Evolutionary conservation across 202 grass and related monocot genomes (phyloP), one percentile per base, ranked within the genome.

Genomic region (Brachypodium distachyon): DNA sequence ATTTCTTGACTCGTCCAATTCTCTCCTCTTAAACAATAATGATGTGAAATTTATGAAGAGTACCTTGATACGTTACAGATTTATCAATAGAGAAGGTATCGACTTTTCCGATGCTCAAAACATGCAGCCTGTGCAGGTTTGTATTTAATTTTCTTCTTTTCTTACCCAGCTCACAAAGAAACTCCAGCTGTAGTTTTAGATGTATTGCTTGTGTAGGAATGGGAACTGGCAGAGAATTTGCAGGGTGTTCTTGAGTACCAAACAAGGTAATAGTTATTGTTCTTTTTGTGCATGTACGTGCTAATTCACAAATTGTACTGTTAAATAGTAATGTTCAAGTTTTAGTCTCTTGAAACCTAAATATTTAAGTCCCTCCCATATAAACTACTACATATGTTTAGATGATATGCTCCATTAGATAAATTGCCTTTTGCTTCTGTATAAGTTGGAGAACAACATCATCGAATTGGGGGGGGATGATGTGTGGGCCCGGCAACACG

Each of bases 41-140:
- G 50, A 27, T 40, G 77, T 21, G 37, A 78, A 84, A 64, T 64
- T 73, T 81, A 77, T 77, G 39, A 28, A 80, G 28, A 40, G 14
- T 74, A 53, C 39, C 12, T 87, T 42, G 37, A 64, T 8, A 70
- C 89, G 44, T 73, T 77, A 72, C 87, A 98, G 96, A 69, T 98
- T 98, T 82, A 92, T 98, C 66, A 98, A 98, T 79, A 82, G 89
- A 49, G 96, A 98, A 84, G 89, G 96, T 33, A 98, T 98, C 32
- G 96, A 98, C 54, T 98, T 98, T 49, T 89, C 85, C 60, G 96
- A 98, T 92, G 91, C 91, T 75, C 91, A 98, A 79, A 90, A 88
- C 81, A 98, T 95, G 87, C 96, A 98, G 88, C 85, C 96, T 72
- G 74, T 95, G 70, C 96, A 98, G 96, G 96, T 98, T 16, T 55